Evolutionary conservation across 192 early-diverging fungal genomes (phyloP), one percentile per base, ranked within the genome.

Genomic region (Allomyces arbusculus): DNA sequence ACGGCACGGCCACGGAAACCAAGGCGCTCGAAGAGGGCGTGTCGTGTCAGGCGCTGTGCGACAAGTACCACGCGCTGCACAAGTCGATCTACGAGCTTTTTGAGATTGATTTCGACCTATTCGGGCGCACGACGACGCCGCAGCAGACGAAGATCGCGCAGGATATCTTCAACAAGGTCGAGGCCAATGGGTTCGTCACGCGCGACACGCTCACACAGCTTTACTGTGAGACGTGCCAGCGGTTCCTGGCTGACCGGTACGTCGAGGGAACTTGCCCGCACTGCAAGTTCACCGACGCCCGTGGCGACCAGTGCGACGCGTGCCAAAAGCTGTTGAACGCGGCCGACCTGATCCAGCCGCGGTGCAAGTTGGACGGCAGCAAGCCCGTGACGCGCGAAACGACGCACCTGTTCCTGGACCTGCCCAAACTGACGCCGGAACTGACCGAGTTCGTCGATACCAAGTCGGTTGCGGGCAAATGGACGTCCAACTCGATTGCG

Each of bases 1-100:
- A 97, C 75, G 96, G 96, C 43, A 99, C 96, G 20, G 91, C 96
- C 4, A 99, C 96, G 12, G 96, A 99, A 78, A 97, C 94, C 10
- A 97, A 97, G 75, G 96, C 96, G 4, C 71, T 97, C 14, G 85
- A 92, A 63, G 96, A 99, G 70, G 87, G 87, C 4, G 76, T 92
- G 14, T 78, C 89, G 16, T 94, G 91, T 77, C 86, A 90, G 72
- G 88, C 84, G 64, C 84, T 99, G 25, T 97, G 96, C 76, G 93
- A 95, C 80, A 99, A 99, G 78, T 99, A 97, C 78, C 72, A 89
- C 72, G 80, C 79, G 19, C 71, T 92, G 62, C 94, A 97, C 78
- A 79, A 78, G 65, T 75, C 87, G 43, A 86, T 90, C 61, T 99
- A 97, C 77, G 80, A 94, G 58, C 97, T 93, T 93, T 97, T 99